A percentile compares a stretch with the other conserved stretches of the same genome.
phyloP scores from a whole-genome alignment of 2,329 filamentous ascomycete genomes.

The Cryphonectria japonica region DNA sequence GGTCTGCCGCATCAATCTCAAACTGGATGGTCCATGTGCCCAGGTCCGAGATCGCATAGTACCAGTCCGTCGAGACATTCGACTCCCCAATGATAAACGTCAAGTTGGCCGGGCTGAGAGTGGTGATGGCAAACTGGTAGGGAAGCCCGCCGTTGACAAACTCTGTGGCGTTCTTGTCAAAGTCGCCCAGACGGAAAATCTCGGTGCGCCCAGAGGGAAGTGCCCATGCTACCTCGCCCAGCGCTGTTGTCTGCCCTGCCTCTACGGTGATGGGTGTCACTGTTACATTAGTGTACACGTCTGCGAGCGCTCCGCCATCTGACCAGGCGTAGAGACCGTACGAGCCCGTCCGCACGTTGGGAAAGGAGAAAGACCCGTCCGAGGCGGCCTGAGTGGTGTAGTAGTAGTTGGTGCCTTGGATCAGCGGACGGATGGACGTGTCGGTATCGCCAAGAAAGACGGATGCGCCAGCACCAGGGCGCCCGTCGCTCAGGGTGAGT shows the following conservation, averaged over 20 bases:
- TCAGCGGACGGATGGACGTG: constrained; percentile 48
- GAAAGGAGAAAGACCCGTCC: constrained; percentile 47
- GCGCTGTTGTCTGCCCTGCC: constrained; percentile 39
- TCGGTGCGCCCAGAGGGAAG: constrained; percentile 41
- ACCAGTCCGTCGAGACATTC: constrained; percentile 48
- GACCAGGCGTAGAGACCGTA: constrained; percentile 57
- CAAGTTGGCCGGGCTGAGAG: constrained; percentile 48
- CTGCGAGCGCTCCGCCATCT: constrained; percentile 47
- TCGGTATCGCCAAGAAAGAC: constrained; percentile 55
- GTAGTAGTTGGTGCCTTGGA: constrained; percentile 53
- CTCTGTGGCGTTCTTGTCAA: constrained; percentile 50
- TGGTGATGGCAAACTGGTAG: constrained; percentile 49
- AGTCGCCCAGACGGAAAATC: constrained; percentile 54
- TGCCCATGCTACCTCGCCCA: constrained; percentile 47
- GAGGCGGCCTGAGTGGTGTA: constrained; percentile 51
- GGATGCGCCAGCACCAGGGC: constrained; percentile 50
- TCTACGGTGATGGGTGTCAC: constrained; percentile 45
- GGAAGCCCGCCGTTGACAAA: constrained; percentile 49
- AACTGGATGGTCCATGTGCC: constrained; percentile 45
- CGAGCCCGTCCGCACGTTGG: constrained; percentile 46
- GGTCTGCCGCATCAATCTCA: constrained; percentile 22
- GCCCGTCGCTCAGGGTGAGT: constrained; percentile 50
- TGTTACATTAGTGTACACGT: constrained; percentile 50
- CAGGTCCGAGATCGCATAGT: constrained; percentile 48
- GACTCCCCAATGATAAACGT: constrained; percentile 47